These are phyloP conservation scores for Candida silvatica DNA, from an alignment of 805 yeast genomes.

Conservation along the genomic window DNA sequence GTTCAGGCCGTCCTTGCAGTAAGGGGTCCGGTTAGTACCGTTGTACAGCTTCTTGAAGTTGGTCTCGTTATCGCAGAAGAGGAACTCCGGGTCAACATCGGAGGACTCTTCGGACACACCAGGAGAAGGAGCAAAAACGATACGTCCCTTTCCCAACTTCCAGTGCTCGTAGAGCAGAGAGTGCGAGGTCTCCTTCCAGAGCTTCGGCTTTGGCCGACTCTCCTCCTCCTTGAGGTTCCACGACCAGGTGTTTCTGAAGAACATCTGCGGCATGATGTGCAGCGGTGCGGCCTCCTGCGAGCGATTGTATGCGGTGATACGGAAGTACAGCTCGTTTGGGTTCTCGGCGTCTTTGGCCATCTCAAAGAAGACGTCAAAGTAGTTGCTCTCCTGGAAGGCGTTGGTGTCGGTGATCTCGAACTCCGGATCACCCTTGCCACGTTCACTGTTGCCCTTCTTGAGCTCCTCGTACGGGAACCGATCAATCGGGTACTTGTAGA, in stretches of 20 bases:
- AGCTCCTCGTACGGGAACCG: conserved; percentile 77
- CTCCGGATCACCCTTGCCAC: conserved; percentile 64
- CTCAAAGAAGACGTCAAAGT: conserved; percentile 84
- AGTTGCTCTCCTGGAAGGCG: conserved; percentile 58
- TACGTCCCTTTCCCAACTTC: conserved; percentile 57
- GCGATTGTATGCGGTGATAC: conserved; percentile 83
- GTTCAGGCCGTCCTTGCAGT: conserved; percentile 87
- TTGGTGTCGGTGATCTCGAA: conserved; percentile 81
- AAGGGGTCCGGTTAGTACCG: conserved; percentile 49
- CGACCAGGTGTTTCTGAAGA: conserved; percentile 87
- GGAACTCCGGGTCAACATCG: conserved; percentile 67
- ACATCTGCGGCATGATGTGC: conserved; percentile 77
- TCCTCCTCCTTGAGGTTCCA: conserved; percentile 61
- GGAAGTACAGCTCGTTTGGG: conserved; percentile 71
- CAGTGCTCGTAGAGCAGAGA: conserved; percentile 55
- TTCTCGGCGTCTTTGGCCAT: conserved; percentile 80
- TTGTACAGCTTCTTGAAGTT: conserved; percentile 61
- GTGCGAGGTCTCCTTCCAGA: conserved; percentile 32
- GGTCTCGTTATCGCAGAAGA: conserved; percentile 89
- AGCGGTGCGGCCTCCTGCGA: conserved; percentile 80
- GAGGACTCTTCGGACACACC: conserved; percentile 48
- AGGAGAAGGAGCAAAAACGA: conserved; percentile 79
- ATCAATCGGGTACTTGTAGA: conserved; percentile 87
- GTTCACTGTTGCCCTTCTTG: conserved; percentile 54
- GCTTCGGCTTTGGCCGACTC: conserved; percentile 38